These are phyloP conservation scores for Neofusicoccum ribis DNA, from an alignment of 2,329 filamentous ascomycete species.

Conservation along the genomic window DNA sequence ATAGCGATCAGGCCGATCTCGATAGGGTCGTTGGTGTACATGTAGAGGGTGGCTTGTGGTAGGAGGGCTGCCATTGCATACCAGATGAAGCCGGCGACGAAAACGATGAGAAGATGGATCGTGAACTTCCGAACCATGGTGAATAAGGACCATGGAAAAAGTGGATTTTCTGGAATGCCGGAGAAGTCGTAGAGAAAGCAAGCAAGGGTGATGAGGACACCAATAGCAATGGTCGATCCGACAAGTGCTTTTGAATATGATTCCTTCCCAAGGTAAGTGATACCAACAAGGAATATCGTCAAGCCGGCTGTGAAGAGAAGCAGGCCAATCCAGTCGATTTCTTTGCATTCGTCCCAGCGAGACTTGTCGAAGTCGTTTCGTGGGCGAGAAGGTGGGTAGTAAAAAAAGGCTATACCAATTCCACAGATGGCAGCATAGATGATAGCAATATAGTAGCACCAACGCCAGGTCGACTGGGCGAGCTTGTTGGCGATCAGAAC, in stretches of 20 bases:
- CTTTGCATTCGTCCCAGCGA: conserved; percentile 32
- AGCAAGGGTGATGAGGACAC: conserved; percentile 24
- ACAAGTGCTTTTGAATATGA: conserved; percentile 30
- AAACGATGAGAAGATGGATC: conserved; percentile 29
- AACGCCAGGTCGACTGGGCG: conserved; percentile 40
- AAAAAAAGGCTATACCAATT: conserved; percentile 46
- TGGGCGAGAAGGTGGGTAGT: conserved; percentile 49
- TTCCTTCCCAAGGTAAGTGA: conserved; percentile 46
- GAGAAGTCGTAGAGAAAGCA: conserved; percentile 26
- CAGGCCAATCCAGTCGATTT: conserved; percentile 50
- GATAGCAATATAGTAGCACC: conserved; percentile 42
- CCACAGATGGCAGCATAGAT: conserved; percentile 44
- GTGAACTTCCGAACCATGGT: conserved; percentile 29
- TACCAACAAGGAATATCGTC: conserved; percentile 48
- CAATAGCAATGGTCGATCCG: conserved; percentile 29
- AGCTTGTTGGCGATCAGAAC: conserved; percentile 46
- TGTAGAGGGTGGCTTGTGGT: conserved; percentile 25
- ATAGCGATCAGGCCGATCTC: conserved; percentile 26
- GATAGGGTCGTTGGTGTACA: conserved; percentile 26
- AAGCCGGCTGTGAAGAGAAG: conserved; percentile 49
- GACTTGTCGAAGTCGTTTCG: conserved; percentile 30
- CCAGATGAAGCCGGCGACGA: conserved; percentile 32
- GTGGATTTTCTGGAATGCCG: conserved; percentile 24
- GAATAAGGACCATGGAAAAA: conserved; percentile 33
- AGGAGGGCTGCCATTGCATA: conserved; percentile 27